A percentile compares a stretch with the other conserved stretches of the same genome.
Evolutionary conservation across 148 eudicot genomes (phyloP).

Genomic region (Drosera capensis): DNA sequence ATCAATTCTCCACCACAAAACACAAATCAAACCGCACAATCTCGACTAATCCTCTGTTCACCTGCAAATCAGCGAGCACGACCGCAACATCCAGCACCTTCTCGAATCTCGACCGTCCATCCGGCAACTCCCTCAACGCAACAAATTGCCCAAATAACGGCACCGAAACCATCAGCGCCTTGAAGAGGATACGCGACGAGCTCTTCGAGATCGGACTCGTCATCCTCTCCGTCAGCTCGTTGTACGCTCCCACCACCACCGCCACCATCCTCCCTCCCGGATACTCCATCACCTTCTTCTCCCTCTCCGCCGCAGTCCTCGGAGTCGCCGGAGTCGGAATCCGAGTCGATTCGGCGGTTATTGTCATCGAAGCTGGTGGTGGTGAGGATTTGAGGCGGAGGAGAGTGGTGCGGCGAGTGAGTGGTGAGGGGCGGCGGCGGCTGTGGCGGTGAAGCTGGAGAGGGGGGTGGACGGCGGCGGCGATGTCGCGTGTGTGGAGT

Average conservation of each 20-base stretch:
- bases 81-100: slow-evolving; percentile 60
- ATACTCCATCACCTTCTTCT: slow-evolving; percentile 29
- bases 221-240: slow-evolving; percentile 66
- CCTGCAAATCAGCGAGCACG: slow-evolving; percentile 90
- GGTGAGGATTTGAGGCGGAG: neutral
- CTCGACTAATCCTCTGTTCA: slow-evolving; percentile 2
- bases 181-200: slow-evolving; percentile 53
- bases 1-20: too few relatives aligned
- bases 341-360: neutral
- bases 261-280: slow-evolving; percentile 95
- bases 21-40: too few relatives aligned
- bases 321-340: slow-evolving; percentile 2
- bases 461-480: too few relatives aligned
- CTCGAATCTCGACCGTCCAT: slow-evolving; percentile 70
- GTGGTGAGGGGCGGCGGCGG: too few relatives aligned
- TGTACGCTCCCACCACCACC: slow-evolving; percentile 78
- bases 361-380: too few relatives aligned
- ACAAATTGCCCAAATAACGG: slow-evolving; percentile 53
- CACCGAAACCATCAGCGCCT: slow-evolving; percentile 56
- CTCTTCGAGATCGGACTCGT: slow-evolving; percentile 26
- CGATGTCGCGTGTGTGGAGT: too few relatives aligned
- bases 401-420: neutral
- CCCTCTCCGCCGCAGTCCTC: slow-evolving; percentile 2
- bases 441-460: too few relatives aligned
- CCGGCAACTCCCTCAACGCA: slow-evolving; percentile 37